Evolutionary conservation across 2,329 filamentous ascomycete genomes (phyloP), one percentile per base, ranked within the genome.

Genomic region (Colletotrichum chlorophyti): DNA sequence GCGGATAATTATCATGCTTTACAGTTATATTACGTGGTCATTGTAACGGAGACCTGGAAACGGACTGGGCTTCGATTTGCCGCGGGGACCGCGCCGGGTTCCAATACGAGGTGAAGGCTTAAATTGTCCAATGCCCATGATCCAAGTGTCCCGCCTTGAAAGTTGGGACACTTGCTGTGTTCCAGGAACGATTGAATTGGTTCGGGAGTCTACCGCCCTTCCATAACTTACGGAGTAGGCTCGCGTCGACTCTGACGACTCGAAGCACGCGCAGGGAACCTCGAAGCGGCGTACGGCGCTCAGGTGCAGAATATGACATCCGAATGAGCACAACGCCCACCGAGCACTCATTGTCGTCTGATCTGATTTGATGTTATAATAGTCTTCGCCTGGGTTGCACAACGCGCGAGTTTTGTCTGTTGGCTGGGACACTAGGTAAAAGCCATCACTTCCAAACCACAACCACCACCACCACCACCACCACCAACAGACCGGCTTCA

Each of bases 401-500:
- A 38, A 37, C 14, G 38, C 45, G 57, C 57, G 57, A 60, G 57
- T 45, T 57, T n/a, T n/a, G n/a, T n/a, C n/a, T n/a, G 32, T 17
- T 45, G 57, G 57, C 51, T 60, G 53, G 38, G 57, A 27, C 57
- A 29, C 57, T 50, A 60, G 51, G 51, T 40, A 51, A 60, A 49
- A 55, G 55, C 21, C 48, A 48, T 32, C 26, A 42, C 35, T n/a
- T n/a, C n/a, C n/a, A n/a, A n/a, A n/a, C n/a, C n/a, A n/a, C n/a
- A n/a, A n/a, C n/a, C n/a, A n/a, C n/a, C n/a, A n/a, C n/a, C n/a
- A n/a, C n/a, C n/a, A n/a, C n/a, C n/a, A n/a, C n/a, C n/a, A n/a
- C n/a, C n/a, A n/a, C n/a, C n/a, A n/a, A n/a, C n/a, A n/a, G n/a
- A n/a, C n/a, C n/a, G n/a, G n/a, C n/a, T n/a, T n/a, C n/a, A n/a